Evolutionary conservation across 2,329 filamentous ascomycete species (phyloP), one percentile per base, ranked within the genome.

Genomic region (Stemphylium beticola): DNA sequence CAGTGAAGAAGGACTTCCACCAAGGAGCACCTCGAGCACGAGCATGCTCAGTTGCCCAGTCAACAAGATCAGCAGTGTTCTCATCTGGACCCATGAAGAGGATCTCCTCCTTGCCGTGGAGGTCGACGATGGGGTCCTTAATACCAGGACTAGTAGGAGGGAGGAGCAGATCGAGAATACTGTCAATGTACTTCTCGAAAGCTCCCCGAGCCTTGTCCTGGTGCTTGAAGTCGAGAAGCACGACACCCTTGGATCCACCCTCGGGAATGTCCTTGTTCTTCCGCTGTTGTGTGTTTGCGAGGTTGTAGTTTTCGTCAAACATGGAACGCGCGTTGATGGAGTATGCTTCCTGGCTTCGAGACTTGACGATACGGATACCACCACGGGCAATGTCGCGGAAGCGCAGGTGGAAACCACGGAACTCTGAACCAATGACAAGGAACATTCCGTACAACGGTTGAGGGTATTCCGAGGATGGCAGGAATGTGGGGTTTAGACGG

Each of bases 1-100:
- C 95, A 2, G 95, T 99, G 83, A 99, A 99, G 85, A 99, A 99
- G 0, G 95, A 99, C 83, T 99, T 99, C 95, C 95, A 99, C 92
- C 93, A 99, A 24, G 92, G 92, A 4, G 95, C 95, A 40, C 92
- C 92, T 66, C 95, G 88, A 58, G 81, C 81, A 47, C 92, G 87
- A 57, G 95, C 95, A 76, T 99, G 95, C 76, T 95, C 89, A 1
- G 95, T 99, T n/a, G 95, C 95, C 95, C 95, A 99, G 78, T 99
- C 88, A 46, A 99, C 95, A 31, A 99, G 84, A 70, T 96, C 92
- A 18, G 95, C 95, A 1, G 95, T 99, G 80, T 99, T 99, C 86
- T 99, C 95, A 65, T 99, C 95, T 0, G 95, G 95, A 31, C 95
- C 95, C 92, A 99, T 91, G 83, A 99, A 99, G 18, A 99, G 82